Percentiles rank a stretch among this genome's conserved stretches.
Evolutionary conservation across 2,329 filamentous ascomycete genomes (phyloP).

Genomic region (Fusarium sp.): DNA sequence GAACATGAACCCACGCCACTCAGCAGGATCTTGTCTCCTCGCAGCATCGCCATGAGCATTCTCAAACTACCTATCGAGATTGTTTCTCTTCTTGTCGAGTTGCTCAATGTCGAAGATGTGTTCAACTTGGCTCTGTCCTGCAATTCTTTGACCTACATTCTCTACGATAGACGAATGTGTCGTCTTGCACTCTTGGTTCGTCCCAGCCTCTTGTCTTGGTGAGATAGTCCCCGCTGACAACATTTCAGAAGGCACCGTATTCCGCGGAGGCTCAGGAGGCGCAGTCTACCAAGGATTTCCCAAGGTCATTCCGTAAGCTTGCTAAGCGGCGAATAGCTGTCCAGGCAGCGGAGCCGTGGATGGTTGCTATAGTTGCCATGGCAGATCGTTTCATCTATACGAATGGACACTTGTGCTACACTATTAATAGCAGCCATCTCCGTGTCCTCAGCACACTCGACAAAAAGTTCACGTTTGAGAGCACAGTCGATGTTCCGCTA

Average conservation of each 20-base stretch:
- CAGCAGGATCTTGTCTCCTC: background rate
- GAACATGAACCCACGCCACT: slow-evolving; percentile 10
- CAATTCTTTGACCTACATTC: slow-evolving; percentile 58
- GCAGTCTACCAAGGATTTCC: slow-evolving; percentile 29
- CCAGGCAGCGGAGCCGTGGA: slow-evolving; percentile 69
- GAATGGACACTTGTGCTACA: slow-evolving; percentile 72
- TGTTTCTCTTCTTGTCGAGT: slow-evolving; percentile 64
- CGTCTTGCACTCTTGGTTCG: slow-evolving; percentile 67
- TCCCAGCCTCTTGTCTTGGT: slow-evolving; percentile 3
- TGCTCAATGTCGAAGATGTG: slow-evolving; percentile 66
- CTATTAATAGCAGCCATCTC: slow-evolving; percentile 56
- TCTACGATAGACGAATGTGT: slow-evolving; percentile 65
- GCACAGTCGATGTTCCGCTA: slow-evolving; percentile 62
- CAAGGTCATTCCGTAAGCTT: slow-evolving; percentile 59
- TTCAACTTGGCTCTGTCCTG: slow-evolving; percentile 65
- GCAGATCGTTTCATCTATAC: slow-evolving; percentile 70
- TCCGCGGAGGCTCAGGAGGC: slow-evolving; percentile 38
- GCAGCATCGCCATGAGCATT: slow-evolving; percentile 51
- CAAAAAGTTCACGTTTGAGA: slow-evolving; percentile 57
- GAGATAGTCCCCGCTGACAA: slow-evolving; percentile 28
- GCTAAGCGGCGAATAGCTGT: slow-evolving; percentile 70
- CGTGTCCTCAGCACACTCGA: slow-evolving; percentile 67
- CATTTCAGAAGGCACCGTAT: slow-evolving; percentile 31
- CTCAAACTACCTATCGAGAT: slow-evolving; percentile 68
- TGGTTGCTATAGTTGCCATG: slow-evolving; percentile 66